These are phyloP conservation scores for Sarocladium strictum DNA, from an alignment of 2,329 filamentous ascomycete genomes.

Conservation along the genomic window DNA sequence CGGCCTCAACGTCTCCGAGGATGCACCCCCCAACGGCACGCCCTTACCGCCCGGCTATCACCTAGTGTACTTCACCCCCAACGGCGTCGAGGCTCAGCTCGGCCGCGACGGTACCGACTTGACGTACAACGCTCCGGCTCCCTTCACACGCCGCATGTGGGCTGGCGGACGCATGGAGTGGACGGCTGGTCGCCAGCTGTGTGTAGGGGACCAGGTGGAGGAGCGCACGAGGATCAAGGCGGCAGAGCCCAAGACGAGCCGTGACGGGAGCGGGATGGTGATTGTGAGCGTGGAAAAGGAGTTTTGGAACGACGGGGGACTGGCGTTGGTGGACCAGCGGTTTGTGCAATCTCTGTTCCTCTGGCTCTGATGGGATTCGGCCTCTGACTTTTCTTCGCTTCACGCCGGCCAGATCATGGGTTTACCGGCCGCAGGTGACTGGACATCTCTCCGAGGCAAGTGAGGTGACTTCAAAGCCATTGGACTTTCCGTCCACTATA, in stretches of 20 bases:
- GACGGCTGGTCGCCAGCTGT: conserved; percentile 28
- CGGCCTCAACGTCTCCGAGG: conserved; percentile 30
- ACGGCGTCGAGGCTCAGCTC: conserved; percentile 45
- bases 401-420: too few relatives aligned
- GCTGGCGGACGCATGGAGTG: conserved; percentile 56
- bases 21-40: conserved; percentile 34
- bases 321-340: conserved; percentile 49
- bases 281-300: conserved; percentile 59
- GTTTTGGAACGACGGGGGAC: conserved; percentile 43
- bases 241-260: conserved; percentile 43
- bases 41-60: conserved; percentile 55
- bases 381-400: too few relatives aligned
- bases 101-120: conserved; percentile 55
- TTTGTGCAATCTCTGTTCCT: conserved; percentile 41
- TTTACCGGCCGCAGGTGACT: too few relatives aligned
- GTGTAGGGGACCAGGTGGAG: conserved; percentile 48
- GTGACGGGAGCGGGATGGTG: conserved; percentile 54
- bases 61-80: conserved; percentile 57
- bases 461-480: too few relatives aligned
- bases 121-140: conserved; percentile 51
- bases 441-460: too few relatives aligned
- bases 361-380: conserved; percentile 18
- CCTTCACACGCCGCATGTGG: conserved; percentile 63
- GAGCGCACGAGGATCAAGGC: conserved; percentile 54
- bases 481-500: too few relatives aligned